A percentile compares a stretch with the other conserved stretches of the same genome.
phyloP scores from a whole-genome alignment of 2,329 filamentous ascomycete species.

The Pseudocercospora ulei region DNA sequence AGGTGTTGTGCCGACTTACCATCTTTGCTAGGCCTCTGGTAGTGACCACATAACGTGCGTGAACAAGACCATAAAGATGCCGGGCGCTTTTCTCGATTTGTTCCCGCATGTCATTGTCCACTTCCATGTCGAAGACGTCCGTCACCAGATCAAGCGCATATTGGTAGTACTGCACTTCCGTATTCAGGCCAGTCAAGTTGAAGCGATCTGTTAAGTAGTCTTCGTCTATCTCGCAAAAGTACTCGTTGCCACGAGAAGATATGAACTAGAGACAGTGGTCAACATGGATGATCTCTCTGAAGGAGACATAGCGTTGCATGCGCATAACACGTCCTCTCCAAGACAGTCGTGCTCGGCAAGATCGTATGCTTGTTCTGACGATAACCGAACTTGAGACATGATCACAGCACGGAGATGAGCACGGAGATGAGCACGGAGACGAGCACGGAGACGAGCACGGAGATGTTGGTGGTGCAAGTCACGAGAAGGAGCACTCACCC shows the following conservation, averaged over 20 bases:
- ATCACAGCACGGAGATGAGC: neutral
- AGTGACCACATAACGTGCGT: conserved; percentile 93
- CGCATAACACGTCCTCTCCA: too few relatives aligned
- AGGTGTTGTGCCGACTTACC: too few relatives aligned
- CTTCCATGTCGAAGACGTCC: conserved; percentile 96
- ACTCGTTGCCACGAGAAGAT: conserved; percentile 93
- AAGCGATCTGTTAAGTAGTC: conserved; percentile 97
- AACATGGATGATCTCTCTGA: neutral
- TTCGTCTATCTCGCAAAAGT: conserved; percentile 99
- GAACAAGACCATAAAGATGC: conserved; percentile 90
- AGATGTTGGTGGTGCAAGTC: too few relatives aligned
- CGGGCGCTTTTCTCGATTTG: conserved; percentile 95
- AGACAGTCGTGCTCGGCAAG: too few relatives aligned
- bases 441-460: neutral
- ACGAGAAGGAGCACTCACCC: conserved; percentile 52
- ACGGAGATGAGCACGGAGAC: neutral
- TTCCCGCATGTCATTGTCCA: conserved; percentile 96
- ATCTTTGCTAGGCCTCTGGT: conserved; percentile 91
- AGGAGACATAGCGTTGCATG: too few relatives aligned
- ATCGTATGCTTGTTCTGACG: too few relatives aligned
- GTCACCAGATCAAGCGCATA: conserved; percentile 96
- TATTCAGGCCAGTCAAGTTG: conserved; percentile 93
- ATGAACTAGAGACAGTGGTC: conserved; percentile 62
- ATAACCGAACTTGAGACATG: too few relatives aligned
- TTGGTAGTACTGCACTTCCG: conserved; percentile 97